These are phyloP conservation scores for Neoboletus brunneissimus DNA, from an alignment of 768 basidiomycete species.

Conservation along the genomic window DNA sequence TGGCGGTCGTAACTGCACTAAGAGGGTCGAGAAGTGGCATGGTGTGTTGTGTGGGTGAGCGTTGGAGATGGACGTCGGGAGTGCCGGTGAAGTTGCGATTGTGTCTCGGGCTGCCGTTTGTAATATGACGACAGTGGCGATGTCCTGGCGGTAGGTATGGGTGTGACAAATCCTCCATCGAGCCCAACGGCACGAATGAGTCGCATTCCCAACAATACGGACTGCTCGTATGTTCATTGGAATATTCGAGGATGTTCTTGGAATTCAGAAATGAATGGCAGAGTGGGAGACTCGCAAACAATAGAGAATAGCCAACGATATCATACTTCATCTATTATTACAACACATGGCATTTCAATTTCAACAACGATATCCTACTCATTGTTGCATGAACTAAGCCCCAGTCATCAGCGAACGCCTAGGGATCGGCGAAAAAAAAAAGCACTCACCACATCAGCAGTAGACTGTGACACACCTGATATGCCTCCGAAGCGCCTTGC, in stretches of 20 bases:
- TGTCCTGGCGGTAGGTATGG: background rate
- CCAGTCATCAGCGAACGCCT: background rate
- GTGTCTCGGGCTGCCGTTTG: background rate
- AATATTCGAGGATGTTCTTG: too few relatives aligned
- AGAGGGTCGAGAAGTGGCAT: conserved; percentile 31
- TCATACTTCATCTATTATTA: background rate
- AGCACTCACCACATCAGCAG: conserved; percentile 50
- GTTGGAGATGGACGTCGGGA: background rate
- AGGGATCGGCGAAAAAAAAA: background rate
- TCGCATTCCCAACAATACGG: background rate
- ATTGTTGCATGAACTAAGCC: conserved; percentile 26
- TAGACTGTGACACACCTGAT: conserved; percentile 53
- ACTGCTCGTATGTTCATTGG: background rate
- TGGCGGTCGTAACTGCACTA: conserved; percentile 13
- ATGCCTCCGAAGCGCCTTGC: conserved; percentile 56
- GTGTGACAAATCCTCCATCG: background rate
- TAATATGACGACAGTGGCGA: conserved; percentile 12
- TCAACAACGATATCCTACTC: background rate
- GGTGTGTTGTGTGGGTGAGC: background rate
- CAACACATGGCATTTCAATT: too few relatives aligned
- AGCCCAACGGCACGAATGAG: background rate
- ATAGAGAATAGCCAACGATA: too few relatives aligned
- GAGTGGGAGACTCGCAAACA: background rate
- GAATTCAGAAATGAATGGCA: background rate
- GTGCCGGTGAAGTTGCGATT: background rate